Conservation (phyloP, 768 basidiomycete genomes). For the Suillus decipiens region DNA sequence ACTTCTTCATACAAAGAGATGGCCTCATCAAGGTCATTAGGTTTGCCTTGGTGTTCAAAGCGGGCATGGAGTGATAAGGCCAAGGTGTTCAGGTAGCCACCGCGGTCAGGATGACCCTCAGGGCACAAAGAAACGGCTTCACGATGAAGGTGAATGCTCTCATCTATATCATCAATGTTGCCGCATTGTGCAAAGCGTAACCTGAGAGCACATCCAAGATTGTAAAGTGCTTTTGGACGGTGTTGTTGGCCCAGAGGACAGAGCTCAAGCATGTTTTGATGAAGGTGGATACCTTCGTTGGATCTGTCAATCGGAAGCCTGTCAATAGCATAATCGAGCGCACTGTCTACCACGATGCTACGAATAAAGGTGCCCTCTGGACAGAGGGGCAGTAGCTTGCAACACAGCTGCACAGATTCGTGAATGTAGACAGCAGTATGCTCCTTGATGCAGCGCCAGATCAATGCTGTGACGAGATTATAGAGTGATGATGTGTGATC, state of each 20-base stretch:
- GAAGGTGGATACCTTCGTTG: constrained; percentile 1
- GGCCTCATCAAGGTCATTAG: background rate
- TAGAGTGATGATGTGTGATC: constrained; percentile 8
- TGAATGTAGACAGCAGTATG: constrained; percentile 15
- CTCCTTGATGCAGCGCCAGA: constrained; percentile 10
- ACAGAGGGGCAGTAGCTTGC: background rate
- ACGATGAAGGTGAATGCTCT: constrained; percentile 4
- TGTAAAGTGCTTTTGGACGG: background rate
- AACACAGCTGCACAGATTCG: constrained; percentile 9
- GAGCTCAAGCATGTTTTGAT: background rate
- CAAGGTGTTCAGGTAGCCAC: constrained; percentile 9
- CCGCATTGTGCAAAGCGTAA: constrained; percentile 9
- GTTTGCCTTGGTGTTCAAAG: constrained; percentile 14
- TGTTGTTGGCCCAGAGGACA: background rate
- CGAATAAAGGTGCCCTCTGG: background rate
- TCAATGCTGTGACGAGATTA: constrained; percentile 16
- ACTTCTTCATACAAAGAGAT: background rate
- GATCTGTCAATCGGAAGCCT: background rate
- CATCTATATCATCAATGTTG: constrained; percentile 13
- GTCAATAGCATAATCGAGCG: background rate
- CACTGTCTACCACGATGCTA: background rate
- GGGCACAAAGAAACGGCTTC: constrained; percentile 15
- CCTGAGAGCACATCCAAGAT: background rate
- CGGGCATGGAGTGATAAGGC: constrained; percentile 12
- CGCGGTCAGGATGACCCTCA: constrained; percentile 12